phyloP scores from a whole-genome alignment of 2,329 filamentous ascomycete species.

The Fusarium begoniae region DNA sequence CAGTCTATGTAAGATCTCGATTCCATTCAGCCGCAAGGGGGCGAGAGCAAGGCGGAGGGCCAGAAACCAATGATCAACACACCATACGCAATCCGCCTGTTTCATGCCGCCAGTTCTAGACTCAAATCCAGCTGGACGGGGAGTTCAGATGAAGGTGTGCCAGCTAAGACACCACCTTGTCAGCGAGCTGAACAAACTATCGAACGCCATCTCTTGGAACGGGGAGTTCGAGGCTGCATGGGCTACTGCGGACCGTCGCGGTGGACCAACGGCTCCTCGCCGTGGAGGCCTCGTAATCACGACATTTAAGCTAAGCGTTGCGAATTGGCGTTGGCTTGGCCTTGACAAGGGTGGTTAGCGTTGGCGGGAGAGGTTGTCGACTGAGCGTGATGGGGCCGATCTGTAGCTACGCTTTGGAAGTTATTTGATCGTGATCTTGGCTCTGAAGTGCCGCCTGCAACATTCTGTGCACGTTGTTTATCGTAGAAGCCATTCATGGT shows the following conservation, averaged over 20 bases:
- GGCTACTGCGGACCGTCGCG: not conserved
- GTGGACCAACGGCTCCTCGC: not conserved
- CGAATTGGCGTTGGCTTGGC: not conserved
- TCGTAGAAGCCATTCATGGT: not conserved
- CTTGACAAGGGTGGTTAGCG: not conserved
- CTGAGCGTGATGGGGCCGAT: not conserved
- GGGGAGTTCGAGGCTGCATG: not conserved
- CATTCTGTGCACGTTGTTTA: rapidly evolving
- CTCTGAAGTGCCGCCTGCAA: not conserved
- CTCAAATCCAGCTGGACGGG: not conserved
- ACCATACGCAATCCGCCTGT: not conserved
- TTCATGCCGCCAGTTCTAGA: not conserved
- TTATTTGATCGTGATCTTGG: not conserved
- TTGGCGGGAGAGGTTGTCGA: not conserved
- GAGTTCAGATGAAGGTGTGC: not conserved
- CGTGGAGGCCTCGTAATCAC: not conserved
- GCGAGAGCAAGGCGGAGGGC: no score
- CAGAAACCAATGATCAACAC: not conserved
- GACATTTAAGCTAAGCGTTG: not conserved
- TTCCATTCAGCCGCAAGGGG: not conserved
- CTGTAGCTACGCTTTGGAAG: not conserved
- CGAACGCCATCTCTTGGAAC: not conserved
- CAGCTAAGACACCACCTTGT: not conserved
- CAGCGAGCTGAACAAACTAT: not conserved
- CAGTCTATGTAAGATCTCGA: not conserved